Conservation (phyloP, 139 green algal genomes). For the Dunaliella primolecta region DNA sequence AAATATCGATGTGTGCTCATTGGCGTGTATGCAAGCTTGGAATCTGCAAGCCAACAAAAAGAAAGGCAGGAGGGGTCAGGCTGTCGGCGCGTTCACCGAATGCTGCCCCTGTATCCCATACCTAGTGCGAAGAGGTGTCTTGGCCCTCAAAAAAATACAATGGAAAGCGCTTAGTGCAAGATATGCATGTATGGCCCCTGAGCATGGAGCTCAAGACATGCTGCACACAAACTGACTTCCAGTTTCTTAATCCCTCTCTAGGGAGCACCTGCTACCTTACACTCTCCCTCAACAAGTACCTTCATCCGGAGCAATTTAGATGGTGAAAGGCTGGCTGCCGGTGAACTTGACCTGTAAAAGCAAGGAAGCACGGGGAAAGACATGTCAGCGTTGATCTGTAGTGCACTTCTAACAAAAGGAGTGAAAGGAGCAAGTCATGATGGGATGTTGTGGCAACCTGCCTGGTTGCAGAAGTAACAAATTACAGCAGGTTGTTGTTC, state of each 20-base stretch:
- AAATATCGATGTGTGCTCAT: neutral
- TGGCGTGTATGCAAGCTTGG: neutral
- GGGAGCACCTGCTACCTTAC: neutral
- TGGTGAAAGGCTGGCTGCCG: slow-evolving; percentile 53
- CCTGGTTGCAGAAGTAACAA: no score
- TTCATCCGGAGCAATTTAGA: slow-evolving; percentile 6
- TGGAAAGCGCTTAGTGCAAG: neutral
- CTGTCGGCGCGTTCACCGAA: neutral
- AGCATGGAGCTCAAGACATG: neutral
- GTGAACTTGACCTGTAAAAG: slow-evolving; percentile 83
- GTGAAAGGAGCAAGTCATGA: no score
- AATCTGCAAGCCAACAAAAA: neutral
- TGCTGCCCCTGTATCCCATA: neutral
- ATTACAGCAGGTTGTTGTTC: no score
- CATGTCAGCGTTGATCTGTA: neutral
- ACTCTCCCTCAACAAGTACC: neutral
- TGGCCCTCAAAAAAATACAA: neutral
- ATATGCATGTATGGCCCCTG: neutral
- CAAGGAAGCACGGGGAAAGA: neutral
- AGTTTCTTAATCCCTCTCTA: neutral
- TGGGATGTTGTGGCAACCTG: no score
- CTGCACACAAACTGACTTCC: neutral
- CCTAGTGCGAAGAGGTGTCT: neutral
- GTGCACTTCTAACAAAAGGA: neutral
- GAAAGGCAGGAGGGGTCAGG: neutral